Evolutionary conservation across 2,329 filamentous ascomycete genomes (phyloP).

Genomic region (Whalleya microplaca): DNA sequence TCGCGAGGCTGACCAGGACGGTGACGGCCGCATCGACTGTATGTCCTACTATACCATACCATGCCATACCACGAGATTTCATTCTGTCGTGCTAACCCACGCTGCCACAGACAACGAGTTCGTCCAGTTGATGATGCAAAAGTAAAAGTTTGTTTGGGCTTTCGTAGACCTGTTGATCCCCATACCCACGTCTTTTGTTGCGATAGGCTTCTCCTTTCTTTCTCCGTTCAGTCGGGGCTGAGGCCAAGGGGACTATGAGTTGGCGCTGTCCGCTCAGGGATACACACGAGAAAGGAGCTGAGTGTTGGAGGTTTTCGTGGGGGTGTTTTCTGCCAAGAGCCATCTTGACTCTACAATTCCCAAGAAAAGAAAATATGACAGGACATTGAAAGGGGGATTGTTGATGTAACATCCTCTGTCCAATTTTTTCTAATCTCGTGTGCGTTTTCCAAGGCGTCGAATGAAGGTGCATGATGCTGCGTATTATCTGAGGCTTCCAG

Average conservation of each 20-base stretch:
- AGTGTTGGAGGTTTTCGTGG: slow-evolving; percentile 23
- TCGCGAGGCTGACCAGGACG: slow-evolving; percentile 86
- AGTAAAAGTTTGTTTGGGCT: slow-evolving; percentile 57
- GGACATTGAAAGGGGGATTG: slow-evolving; percentile 3
- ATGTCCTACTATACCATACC: slow-evolving; percentile 22
- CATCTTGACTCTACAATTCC: slow-evolving; percentile 24
- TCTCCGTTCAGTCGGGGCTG: slow-evolving; percentile 15
- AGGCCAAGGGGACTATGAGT: slow-evolving; percentile 16
- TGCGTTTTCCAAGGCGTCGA: not conserved
- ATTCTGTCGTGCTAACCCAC: slow-evolving; percentile 29
- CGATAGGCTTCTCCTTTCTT: slow-evolving; percentile 29
- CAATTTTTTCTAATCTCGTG: not conserved
- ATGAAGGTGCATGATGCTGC: not conserved
- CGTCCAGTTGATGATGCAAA: slow-evolving; percentile 95
- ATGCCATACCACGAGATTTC: not conserved
- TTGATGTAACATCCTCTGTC: slow-evolving; percentile 1
- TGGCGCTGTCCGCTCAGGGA: slow-evolving; percentile 15
- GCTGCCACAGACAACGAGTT: slow-evolving; percentile 80
- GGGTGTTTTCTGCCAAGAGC: slow-evolving; percentile 22
- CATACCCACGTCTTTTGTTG: slow-evolving; percentile 34
- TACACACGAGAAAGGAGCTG: slow-evolving; percentile 28
- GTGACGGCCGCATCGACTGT: slow-evolving; percentile 89
- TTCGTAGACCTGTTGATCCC: slow-evolving; percentile 25
- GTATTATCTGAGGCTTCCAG: not conserved
- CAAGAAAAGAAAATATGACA: slow-evolving; percentile 13